Evolutionary conservation across 2,329 filamentous ascomycete genomes (phyloP).

Genomic region (Fusarium algeriense): DNA sequence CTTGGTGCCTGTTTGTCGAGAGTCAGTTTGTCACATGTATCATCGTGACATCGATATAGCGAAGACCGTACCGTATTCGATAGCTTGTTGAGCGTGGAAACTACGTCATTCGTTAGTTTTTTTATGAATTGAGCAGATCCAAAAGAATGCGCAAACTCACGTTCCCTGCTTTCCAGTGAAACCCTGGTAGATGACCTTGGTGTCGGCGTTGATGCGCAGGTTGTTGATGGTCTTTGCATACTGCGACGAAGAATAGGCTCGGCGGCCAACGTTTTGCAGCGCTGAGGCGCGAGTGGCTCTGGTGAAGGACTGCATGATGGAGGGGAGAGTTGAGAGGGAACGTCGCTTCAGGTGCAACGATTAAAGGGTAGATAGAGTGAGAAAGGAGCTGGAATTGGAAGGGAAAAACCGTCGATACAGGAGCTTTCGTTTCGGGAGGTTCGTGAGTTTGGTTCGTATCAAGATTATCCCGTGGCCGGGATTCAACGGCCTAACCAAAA

Average conservation of each 20-base stretch:
- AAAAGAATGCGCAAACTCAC: conserved; percentile 63
- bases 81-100: conserved; percentile 97
- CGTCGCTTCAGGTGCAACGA: conserved; percentile 33
- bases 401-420: conserved; percentile 47
- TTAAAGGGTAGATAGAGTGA: conserved; percentile 28
- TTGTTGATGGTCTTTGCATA: conserved; percentile 84
- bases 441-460: conserved; percentile 45
- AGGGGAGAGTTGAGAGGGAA: conserved; percentile 14
- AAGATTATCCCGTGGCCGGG: conserved; percentile 50
- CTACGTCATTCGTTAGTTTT: conserved; percentile 60
- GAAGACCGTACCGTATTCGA: conserved; percentile 86
- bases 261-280: conserved; percentile 73
- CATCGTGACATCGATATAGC: conserved; percentile 40
- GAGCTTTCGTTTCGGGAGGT: conserved; percentile 46
- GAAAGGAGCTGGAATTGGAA: conserved; percentile 29
- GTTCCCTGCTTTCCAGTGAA: conserved; percentile 98
- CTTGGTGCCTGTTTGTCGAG: conserved; percentile 78
- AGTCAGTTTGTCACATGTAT: conserved; percentile 49
- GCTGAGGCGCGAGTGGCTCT: conserved; percentile 77
- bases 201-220: conserved; percentile 91
- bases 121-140: not conserved
- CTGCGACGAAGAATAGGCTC: conserved; percentile 80
- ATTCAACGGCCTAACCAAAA: conserved; percentile 44
- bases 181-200: conserved; percentile 96
- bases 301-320: conserved; percentile 85